Evolutionary conservation across 345 rosid genomes (phyloP), one percentile per base, ranked within the genome.

Genomic region (Cardamine occulta): DNA sequence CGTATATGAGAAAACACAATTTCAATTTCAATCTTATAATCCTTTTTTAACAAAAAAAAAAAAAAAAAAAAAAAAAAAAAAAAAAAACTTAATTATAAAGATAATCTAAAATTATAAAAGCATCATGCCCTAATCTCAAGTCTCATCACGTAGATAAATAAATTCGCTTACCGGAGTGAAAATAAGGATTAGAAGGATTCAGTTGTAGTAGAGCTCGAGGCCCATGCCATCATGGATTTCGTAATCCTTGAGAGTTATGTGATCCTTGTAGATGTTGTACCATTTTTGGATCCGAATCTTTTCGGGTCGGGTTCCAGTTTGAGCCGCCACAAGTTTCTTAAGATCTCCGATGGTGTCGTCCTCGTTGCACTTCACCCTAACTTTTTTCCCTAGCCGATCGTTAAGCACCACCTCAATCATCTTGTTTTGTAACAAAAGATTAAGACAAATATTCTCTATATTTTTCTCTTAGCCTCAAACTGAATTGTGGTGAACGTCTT

Each of bases 361-460:
- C 1, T 86, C 90, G 86, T 89, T 89, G 83, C 94, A 89, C 86
- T 89, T 89, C 66, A 87, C 93, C 72, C 93, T 70, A 40, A 89
- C 88, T 79, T 89, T 87, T 84, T 89, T 89, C 73, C 94, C 91
- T 59, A 87, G 40, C 32, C 91, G 65, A 39, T 89, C 88, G 85
- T 89, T 89, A 63, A 89, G 74, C 55, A 89, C 91, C 76, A 89
- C 94, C 83, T 89, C 91, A n/a, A 89, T 82, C 94, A 89, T 89
- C 84, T 81, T 60, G 17, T 18, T 40, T n/a, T 40, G n/a, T 12
- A 40, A 40, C n/a, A 12, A 40, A 39, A 40, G 14, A 12, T 40
- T 15, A 40, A 40, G 45, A 13, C 0, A 40, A 11, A 3, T 39
- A 21, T 21, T 21, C 23, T 21, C 23, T 21, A 21, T 21, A 21